Base-by-base conservation (phyloP, 2,329 filamentous ascomycete species). In the Xylaria sp. region DNA sequence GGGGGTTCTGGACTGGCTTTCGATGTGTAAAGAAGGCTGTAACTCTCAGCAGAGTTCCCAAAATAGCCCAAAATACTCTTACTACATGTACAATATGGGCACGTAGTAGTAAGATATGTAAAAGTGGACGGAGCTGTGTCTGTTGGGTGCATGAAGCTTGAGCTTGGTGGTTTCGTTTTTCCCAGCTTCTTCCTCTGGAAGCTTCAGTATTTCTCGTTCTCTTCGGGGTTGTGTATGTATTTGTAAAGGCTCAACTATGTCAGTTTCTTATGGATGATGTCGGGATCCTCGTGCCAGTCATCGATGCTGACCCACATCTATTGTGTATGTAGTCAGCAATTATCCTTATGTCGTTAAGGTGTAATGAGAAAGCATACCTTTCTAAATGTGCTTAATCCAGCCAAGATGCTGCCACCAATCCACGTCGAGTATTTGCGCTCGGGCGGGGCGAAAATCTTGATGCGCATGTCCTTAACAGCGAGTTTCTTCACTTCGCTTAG, bases 221-320 rank as follows among this genome's bases (percentile, higher is more conserved):
- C 31, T 41, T 65, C 65, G 48, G n/a, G 23, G 52, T 61, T 56
- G 12, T 39, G 44, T 48, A 50, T 10, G 8, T 62, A 48, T 70
- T 39, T 41, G n/a, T 51, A 52, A 52, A 66, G 15, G 41, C 44
- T 66, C 44, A 34, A 23, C 34, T 87, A 98, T 77, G 94, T 94
- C 82, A 98, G 97, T 83, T 97, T 98, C 78, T 94, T 96, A 83
- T 98, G 95, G 79, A 99, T 98, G 77, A 99, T 96, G 79, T 99
- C 95, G 20, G 96, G 96, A 80, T 99, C 97, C 87, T 99, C 96
- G 81, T 99, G 96, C 96, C 96, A 99, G 85, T 99, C 96, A 79
- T 98, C 96, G 80, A 97, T 95, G 83, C 94, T 97, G 78, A 99
- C 96, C 94, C 96, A 98, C 96, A 99, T 99, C 95, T 97, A 46